These are phyloP conservation scores for Citrullus mucosospermus DNA, from an alignment of 306 rosid species.

Conservation along the genomic window DNA sequence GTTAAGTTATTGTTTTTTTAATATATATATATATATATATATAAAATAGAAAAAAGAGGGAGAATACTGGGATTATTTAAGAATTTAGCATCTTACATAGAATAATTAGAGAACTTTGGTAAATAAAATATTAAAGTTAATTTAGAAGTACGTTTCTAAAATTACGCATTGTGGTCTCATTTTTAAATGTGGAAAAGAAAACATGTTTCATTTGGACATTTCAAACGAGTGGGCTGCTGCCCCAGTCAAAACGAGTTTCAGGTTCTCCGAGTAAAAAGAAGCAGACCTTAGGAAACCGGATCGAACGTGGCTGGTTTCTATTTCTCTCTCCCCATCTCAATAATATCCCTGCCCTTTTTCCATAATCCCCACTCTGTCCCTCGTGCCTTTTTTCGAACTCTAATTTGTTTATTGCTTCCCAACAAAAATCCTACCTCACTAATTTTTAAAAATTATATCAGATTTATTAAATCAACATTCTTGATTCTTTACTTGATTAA, in stretches of 20 bases:
- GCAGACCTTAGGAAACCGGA: neutral
- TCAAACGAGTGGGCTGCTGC: neutral
- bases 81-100: neutral
- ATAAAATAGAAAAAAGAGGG: neutral
- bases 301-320: neutral
- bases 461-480: too few relatives aligned
- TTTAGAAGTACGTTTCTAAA: neutral
- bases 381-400: neutral
- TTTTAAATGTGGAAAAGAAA: neutral
- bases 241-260: conserved; percentile 1
- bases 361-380: neutral
- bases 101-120: neutral
- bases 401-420: neutral
- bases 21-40: too few relatives aligned
- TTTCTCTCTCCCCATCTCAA: neutral
- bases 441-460: too few relatives aligned
- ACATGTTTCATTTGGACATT: conserved; percentile 2
- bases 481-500: too few relatives aligned
- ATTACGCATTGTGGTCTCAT: neutral
- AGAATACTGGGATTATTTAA: neutral
- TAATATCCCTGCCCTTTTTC: neutral
- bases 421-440: neutral
- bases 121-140: neutral
- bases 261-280: neutral
- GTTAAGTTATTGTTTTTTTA: too few relatives aligned